These are phyloP conservation scores for Podospora sp. DNA, from an alignment of 495 filamentous ascomycete genomes.

Conservation along the genomic window DNA sequence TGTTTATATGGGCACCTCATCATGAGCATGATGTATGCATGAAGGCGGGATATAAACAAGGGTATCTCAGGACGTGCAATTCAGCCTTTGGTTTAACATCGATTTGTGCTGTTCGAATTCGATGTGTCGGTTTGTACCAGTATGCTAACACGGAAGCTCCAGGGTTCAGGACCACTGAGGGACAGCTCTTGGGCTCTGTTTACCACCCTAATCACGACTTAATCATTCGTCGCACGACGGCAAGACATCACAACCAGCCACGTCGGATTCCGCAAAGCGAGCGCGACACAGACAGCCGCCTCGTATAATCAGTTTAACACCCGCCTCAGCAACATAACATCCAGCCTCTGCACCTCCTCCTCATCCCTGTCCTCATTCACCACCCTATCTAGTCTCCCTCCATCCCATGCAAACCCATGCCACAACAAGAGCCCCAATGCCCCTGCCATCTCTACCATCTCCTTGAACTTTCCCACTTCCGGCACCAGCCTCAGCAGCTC, in stretches of 20 bases:
- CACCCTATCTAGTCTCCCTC: constrained; percentile 37
- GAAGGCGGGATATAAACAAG: background rate
- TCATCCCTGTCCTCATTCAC: constrained; percentile 9
- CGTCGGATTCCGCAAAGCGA: no score
- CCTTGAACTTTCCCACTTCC: constrained; percentile 31
- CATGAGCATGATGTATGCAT: background rate
- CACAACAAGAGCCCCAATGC: constrained; percentile 58
- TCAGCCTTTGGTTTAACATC: background rate
- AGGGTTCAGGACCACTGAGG: background rate
- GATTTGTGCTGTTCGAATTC: background rate
- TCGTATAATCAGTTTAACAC: background rate
- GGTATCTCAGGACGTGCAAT: background rate
- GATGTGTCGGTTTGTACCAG: no score
- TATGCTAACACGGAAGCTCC: no score
- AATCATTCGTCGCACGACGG: no score
- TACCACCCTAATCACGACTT: background rate
- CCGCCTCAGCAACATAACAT: constrained; percentile 4
- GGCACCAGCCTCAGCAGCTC: constrained; percentile 42
- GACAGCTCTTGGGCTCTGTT: background rate
- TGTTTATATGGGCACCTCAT: background rate
- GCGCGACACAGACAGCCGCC: no score
- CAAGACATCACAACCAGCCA: no score
- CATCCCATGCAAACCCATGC: constrained; percentile 63
- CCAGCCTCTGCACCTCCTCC: constrained; percentile 17
- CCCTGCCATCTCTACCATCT: constrained; percentile 46